Conservation (phyloP, 2,329 filamentous ascomycete genomes). For the Microdochium bolleyi region DNA sequence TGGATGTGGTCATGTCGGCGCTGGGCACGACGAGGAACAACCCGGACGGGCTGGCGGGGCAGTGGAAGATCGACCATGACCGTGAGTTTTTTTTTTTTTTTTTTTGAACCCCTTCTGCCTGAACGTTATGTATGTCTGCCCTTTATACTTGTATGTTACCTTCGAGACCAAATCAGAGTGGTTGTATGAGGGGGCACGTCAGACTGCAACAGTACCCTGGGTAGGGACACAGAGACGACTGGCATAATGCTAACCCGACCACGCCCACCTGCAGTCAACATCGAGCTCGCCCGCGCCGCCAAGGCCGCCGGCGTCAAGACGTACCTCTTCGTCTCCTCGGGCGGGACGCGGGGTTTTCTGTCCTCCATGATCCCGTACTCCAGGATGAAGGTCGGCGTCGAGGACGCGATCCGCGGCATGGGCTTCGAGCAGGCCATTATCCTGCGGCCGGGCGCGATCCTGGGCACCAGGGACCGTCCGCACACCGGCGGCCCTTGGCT, state of each 20-base stretch:
- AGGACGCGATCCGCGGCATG: constrained; percentile 64
- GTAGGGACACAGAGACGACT: too few relatives aligned
- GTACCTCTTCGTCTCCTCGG: constrained; percentile 68
- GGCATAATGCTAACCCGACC: too few relatives aligned
- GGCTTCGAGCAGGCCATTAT: constrained; percentile 75
- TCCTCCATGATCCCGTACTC: constrained; percentile 38
- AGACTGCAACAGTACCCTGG: too few relatives aligned
- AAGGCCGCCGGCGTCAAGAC: constrained; percentile 63
- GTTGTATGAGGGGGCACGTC: too few relatives aligned
- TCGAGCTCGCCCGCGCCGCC: constrained; percentile 68
- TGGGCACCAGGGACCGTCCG: constrained; percentile 59
- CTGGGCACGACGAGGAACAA: constrained; percentile 72
- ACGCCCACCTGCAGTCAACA: constrained; percentile 63
- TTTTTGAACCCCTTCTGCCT: neutral
- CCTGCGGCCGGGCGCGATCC: constrained; percentile 63
- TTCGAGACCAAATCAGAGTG: neutral
- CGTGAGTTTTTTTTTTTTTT: constrained; percentile 15
- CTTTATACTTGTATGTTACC: neutral
- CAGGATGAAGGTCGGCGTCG: constrained; percentile 81
- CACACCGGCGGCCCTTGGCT: constrained; percentile 51
- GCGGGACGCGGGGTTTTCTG: constrained; percentile 33
- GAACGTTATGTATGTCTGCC: too few relatives aligned
- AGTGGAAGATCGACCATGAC: constrained; percentile 84
- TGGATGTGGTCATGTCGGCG: constrained; percentile 64
- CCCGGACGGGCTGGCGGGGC: constrained; percentile 69